These are phyloP conservation scores for Pelargonium myrrhifolium DNA, from an alignment of 441 rosid genomes.

Conservation along the genomic window DNA sequence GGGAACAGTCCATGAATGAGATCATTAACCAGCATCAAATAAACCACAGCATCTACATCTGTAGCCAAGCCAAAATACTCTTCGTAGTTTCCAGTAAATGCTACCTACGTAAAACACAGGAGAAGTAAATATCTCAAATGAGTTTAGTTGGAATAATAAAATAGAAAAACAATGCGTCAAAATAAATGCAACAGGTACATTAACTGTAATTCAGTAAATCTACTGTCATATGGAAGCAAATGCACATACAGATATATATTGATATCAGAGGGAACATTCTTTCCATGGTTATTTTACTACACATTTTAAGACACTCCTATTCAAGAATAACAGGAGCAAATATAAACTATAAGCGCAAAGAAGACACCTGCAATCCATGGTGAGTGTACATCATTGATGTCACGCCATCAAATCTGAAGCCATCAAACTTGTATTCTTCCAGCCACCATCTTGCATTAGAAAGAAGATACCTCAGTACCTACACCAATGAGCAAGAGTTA, in stretches of 20 bases:
- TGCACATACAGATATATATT: neutral
- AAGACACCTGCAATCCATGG: conserved; percentile 81
- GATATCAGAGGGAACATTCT: neutral
- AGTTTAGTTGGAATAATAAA: neutral
- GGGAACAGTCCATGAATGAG: conserved; percentile 94
- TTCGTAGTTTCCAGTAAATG: conserved; percentile 80
- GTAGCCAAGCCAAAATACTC: conserved; percentile 93
- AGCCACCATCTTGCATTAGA: conserved; percentile 99
- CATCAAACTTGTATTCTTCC: conserved; percentile 92
- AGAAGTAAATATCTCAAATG: conserved; percentile 10
- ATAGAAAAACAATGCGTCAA: neutral
- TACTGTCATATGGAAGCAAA: neutral
- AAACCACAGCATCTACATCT: conserved; percentile 86
- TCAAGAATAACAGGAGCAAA: conserved; percentile 4
- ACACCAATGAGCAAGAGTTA: conserved; percentile 22
- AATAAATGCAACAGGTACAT: neutral
- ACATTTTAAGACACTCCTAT: neutral
- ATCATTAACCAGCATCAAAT: conserved; percentile 92
- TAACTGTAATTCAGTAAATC: neutral
- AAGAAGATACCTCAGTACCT: conserved; percentile 85
- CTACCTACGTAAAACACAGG: conserved; percentile 42
- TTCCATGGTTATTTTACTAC: neutral
- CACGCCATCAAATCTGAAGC: conserved; percentile 98
- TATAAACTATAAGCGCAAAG: conserved; percentile 8
- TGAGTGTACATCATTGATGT: conserved; percentile 99